Evolutionary conservation across 352 stramenopile species (phyloP).

Genomic region (Bremia lactucae): DNA sequence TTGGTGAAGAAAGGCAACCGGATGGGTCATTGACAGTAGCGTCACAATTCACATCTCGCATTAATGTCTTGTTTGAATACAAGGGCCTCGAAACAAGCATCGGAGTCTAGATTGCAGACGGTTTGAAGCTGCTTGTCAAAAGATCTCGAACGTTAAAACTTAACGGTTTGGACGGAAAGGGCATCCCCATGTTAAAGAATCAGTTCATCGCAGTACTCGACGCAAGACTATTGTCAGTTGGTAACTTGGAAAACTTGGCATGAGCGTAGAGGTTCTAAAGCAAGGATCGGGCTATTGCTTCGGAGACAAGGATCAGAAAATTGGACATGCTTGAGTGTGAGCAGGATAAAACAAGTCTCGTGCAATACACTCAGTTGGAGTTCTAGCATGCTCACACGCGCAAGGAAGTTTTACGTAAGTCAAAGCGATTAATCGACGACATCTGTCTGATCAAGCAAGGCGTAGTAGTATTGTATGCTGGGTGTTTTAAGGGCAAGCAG

Average conservation of each 20-base stretch:
- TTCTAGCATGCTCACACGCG: background rate
- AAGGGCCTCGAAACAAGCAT: background rate
- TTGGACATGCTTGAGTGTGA: no score
- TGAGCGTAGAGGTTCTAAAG: background rate
- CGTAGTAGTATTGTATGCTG: background rate
- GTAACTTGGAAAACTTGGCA: background rate
- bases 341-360: background rate
- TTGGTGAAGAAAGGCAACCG: background rate
- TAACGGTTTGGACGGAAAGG: background rate
- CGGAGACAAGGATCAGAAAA: background rate
- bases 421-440: background rate
- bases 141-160: conserved; percentile 3
- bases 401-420: background rate
- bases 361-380: background rate
- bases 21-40: background rate
- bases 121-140: background rate
- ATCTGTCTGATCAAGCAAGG: background rate
- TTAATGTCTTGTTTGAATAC: background rate
- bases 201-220: background rate
- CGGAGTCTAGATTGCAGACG: background rate
- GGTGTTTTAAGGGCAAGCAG: background rate
- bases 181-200: background rate
- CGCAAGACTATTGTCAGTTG: background rate
- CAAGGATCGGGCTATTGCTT: background rate
- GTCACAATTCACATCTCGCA: background rate